These are phyloP conservation scores for Pyrenophora teres DNA, from an alignment of 2,329 filamentous ascomycete species.

Conservation along the genomic window DNA sequence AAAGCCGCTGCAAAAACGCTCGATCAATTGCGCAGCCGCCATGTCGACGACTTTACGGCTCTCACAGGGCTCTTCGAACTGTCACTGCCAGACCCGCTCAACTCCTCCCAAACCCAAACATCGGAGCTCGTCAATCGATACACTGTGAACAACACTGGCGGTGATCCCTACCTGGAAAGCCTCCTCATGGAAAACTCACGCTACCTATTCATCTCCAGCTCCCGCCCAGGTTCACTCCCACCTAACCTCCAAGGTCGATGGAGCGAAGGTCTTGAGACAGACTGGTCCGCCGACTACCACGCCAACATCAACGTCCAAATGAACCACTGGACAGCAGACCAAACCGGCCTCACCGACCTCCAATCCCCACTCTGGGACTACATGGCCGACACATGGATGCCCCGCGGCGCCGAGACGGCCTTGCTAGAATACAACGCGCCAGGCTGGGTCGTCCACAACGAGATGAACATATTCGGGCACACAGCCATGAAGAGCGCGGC, in stretches of 20 bases:
- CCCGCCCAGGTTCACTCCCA: conserved; percentile 56
- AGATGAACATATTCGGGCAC: conserved; percentile 64
- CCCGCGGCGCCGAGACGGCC: conserved; percentile 60
- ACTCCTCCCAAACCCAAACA: conserved; percentile 50
- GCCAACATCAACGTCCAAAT: conserved; percentile 66
- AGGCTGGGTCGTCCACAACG: conserved; percentile 63
- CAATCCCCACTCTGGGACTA: conserved; percentile 58
- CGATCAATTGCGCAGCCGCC: conserved; percentile 38
- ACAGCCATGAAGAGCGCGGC: conserved; percentile 57
- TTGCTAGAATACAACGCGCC: conserved; percentile 58
- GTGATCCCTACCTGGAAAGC: conserved; percentile 59
- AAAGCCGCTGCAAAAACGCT: conserved; percentile 44
- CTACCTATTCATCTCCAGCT: conserved; percentile 61
- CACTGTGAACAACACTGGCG: conserved; percentile 25
- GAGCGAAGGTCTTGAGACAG: conserved; percentile 53
- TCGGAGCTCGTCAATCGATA: conserved; percentile 39
- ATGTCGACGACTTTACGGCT: conserved; percentile 51
- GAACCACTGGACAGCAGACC: conserved; percentile 63
- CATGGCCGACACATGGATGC: conserved; percentile 60
- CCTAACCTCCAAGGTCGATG: conserved; percentile 63
- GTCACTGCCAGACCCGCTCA: conserved; percentile 52
- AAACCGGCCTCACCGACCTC: conserved; percentile 56
- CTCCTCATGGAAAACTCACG: conserved; percentile 60
- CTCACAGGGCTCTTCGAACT: conserved; percentile 51
- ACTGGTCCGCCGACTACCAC: conserved; percentile 63